phyloP scores from a whole-genome alignment of 2,329 filamentous ascomycete genomes.

The Pyricularia sp. region DNA sequence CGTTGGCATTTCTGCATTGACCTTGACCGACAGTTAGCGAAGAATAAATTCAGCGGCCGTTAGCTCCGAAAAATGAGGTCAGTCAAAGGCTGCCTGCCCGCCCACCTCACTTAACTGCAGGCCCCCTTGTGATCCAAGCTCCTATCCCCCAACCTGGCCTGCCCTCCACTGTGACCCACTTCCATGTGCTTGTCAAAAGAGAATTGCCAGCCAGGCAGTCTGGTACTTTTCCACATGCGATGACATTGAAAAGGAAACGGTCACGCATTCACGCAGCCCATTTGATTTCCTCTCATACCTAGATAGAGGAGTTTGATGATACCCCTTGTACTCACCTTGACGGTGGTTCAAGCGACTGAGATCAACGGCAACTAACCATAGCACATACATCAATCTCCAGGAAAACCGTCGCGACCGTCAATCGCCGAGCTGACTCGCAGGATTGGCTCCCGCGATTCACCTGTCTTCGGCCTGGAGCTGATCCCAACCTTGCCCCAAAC shows the following conservation, averaged over 20 bases:
- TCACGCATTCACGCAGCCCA: background rate
- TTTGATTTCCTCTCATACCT: background rate
- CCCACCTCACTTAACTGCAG: background rate
- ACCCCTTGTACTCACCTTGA: background rate
- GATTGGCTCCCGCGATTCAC: conserved; percentile 1
- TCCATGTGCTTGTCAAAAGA: background rate
- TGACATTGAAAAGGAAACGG: background rate
- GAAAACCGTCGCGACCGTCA: background rate
- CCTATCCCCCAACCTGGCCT: background rate
- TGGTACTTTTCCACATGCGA: background rate
- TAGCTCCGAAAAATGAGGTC: background rate
- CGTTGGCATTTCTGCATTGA: background rate
- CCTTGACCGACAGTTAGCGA: background rate
- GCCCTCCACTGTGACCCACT: background rate
- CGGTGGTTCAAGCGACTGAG: background rate
- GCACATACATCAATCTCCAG: background rate
- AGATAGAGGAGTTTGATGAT: background rate
- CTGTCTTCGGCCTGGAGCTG: conserved; percentile 13
- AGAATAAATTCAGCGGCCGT: background rate
- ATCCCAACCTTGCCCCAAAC: conserved; percentile 1
- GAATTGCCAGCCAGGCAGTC: background rate
- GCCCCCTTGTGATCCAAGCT: background rate
- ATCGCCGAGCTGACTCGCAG: conserved; percentile 1
- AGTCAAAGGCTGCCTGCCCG: background rate
- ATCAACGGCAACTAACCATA: background rate